These are phyloP conservation scores for Corniculantispora saksenae DNA, from an alignment of 2,329 filamentous ascomycete species.

Conservation along the genomic window DNA sequence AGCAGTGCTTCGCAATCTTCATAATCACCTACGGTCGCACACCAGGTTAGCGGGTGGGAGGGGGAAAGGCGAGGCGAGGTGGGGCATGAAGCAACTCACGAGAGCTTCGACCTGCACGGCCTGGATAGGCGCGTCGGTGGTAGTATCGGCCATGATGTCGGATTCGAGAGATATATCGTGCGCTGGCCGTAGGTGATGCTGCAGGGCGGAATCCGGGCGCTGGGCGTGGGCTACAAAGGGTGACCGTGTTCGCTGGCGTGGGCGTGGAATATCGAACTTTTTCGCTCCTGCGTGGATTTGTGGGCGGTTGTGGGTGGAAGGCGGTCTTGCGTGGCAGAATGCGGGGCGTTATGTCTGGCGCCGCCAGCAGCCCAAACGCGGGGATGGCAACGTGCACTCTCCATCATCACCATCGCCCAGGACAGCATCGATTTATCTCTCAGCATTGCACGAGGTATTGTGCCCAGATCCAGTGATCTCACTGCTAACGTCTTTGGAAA, in stretches of 20 bases:
- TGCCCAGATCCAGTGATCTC: constrained; percentile 15
- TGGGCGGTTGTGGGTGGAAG: constrained; percentile 45
- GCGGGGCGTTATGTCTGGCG: constrained; percentile 7
- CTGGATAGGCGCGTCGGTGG: constrained; percentile 73
- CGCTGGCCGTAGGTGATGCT: constrained; percentile 27
- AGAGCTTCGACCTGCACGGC: constrained; percentile 93
- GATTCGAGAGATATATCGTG: constrained; percentile 28
- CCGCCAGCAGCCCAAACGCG: neutral
- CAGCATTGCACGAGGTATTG: constrained; percentile 19
- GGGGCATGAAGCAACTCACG: constrained; percentile 58
- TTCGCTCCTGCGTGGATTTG: constrained; percentile 39
- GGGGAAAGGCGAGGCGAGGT: constrained; percentile 32
- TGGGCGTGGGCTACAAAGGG: constrained; percentile 28
- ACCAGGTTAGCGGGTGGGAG: constrained; percentile 22
- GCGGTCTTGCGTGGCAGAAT: constrained; percentile 43
- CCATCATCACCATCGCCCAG: constrained; percentile 7
- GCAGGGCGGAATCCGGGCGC: constrained; percentile 26
- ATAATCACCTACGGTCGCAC: constrained; percentile 71
- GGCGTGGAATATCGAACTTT: constrained; percentile 45
- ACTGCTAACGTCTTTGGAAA: constrained; percentile 16
- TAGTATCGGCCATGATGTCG: constrained; percentile 58
- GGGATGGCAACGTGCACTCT: constrained; percentile 7
- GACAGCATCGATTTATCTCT: neutral
- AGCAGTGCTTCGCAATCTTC: constrained; percentile 97
- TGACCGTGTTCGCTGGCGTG: constrained; percentile 24